Evolutionary conservation across 148 eudicot genomes (phyloP).

Genomic region (Cornus florida): DNA sequence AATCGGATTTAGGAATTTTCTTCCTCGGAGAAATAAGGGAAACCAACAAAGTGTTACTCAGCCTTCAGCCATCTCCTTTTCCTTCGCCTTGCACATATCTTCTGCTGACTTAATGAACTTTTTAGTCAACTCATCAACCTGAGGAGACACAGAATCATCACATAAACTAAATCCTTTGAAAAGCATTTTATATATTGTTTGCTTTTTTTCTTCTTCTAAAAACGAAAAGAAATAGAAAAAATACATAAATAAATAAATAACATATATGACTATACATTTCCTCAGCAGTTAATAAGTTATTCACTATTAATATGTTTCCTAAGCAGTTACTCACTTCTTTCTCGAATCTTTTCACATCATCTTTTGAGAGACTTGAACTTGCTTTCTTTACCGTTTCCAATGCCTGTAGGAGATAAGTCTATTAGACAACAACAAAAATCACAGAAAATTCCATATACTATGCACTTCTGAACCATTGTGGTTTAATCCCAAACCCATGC

Average conservation of each 20-base stretch:
- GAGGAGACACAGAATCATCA: constrained; percentile 8
- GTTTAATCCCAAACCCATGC: background rate
- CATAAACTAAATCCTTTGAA: background rate
- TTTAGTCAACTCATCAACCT: constrained; percentile 34
- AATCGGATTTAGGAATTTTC: background rate
- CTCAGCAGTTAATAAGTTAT: too few species aligned
- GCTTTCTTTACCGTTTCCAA: constrained; percentile 78
- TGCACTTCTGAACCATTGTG: background rate
- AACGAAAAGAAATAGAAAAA: too few species aligned
- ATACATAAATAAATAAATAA: too few species aligned
- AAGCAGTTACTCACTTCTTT: constrained; percentile 52
- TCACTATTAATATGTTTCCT: background rate
- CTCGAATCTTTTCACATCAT: constrained; percentile 80
- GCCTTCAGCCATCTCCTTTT: constrained; percentile 26
- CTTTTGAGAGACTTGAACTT: constrained; percentile 63
- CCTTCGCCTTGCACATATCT: constrained; percentile 36
- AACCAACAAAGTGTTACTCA: background rate
- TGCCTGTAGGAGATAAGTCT: constrained; percentile 53
- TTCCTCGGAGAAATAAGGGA: background rate
- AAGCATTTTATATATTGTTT: too few species aligned
- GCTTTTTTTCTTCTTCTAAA: background rate
- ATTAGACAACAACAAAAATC: background rate
- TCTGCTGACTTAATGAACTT: constrained; percentile 30
- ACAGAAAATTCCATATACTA: background rate
- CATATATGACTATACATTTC: background rate